Percentiles rank a stretch among this genome's conserved stretches.
Conservation (phyloP, 2,329 filamentous ascomycete species). For the Ceratocystis ficicola region DNA sequence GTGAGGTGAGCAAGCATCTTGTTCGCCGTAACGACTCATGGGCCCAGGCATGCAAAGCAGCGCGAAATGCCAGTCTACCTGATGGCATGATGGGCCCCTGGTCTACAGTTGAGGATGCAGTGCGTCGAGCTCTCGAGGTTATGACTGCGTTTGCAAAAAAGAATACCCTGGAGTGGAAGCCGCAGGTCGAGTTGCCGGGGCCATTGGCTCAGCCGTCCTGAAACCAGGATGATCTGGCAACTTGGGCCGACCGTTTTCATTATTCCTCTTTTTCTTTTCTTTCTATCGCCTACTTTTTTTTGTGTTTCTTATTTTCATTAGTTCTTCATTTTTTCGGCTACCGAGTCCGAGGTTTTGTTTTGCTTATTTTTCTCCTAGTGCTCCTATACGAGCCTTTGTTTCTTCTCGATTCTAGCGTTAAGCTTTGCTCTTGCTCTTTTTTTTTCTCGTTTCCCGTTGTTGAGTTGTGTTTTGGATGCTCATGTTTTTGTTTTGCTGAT, state of each 20-base stretch:
- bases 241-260: not conserved
- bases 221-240: not conserved
- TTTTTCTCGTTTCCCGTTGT: not conserved
- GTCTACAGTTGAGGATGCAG: slow-evolving; percentile 36
- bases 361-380: not conserved
- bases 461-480: slow-evolving; percentile 2
- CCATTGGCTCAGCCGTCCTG: not conserved
- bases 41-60: slow-evolving; percentile 28
- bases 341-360: not conserved
- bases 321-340: not conserved
- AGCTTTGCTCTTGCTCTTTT: not conserved
- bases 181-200: slow-evolving; percentile 37
- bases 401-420: not conserved
- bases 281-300: not conserved
- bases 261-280: not conserved
- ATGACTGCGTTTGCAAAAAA: slow-evolving; percentile 36
- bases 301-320: slow-evolving; percentile 1
- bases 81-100: slow-evolving; percentile 31
- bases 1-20: slow-evolving; percentile 25
- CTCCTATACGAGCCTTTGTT: not conserved
- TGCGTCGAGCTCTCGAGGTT: slow-evolving; percentile 31
- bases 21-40: slow-evolving; percentile 20
- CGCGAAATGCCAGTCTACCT: slow-evolving; percentile 6
- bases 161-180: slow-evolving; percentile 37
- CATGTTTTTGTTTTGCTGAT: not conserved